Conservation (phyloP, 108 stramenopile genomes). For the Discostella stelligeroides region DNA sequence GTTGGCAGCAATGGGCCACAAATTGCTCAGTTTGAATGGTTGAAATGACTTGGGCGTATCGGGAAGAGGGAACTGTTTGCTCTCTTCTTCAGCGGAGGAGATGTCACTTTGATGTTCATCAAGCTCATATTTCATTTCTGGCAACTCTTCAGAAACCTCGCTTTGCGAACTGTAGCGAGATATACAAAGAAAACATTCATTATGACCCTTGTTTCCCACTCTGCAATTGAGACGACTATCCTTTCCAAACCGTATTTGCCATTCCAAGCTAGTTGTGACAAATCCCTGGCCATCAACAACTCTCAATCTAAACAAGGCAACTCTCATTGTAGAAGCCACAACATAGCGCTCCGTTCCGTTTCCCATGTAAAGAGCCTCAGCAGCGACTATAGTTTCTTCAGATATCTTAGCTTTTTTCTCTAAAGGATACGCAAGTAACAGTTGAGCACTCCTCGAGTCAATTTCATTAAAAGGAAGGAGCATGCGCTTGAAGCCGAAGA, state of each 20-base stretch:
- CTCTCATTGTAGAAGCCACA: constrained; percentile 67
- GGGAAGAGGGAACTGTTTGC: background rate
- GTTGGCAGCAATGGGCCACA: constrained; percentile 21
- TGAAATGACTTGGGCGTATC: constrained; percentile 25
- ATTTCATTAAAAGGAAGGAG: constrained; percentile 67
- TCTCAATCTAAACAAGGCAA: constrained; percentile 69
- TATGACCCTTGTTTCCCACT: constrained; percentile 75
- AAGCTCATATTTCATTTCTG: background rate
- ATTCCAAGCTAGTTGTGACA: constrained; percentile 54
- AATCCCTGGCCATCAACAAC: constrained; percentile 45
- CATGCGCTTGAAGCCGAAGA: constrained; percentile 70
- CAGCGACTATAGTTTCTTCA: constrained; percentile 64
- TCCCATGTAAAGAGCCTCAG: constrained; percentile 69
- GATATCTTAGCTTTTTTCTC: constrained; percentile 45
- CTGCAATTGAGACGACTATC: constrained; percentile 48
- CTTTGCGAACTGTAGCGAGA: constrained; percentile 9
- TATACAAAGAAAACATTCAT: constrained; percentile 51
- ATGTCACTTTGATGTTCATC: constrained; percentile 2
- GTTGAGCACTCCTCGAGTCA: constrained; percentile 56
- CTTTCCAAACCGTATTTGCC: constrained; percentile 62
- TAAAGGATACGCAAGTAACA: constrained; percentile 57
- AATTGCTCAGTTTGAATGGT: constrained; percentile 14
- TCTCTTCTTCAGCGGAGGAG: constrained; percentile 7
- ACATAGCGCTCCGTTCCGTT: constrained; percentile 75
- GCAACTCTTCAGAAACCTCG: background rate